These are phyloP conservation scores for Trametes gibbosa DNA, from an alignment of 768 basidiomycete genomes.

Conservation along the genomic window DNA sequence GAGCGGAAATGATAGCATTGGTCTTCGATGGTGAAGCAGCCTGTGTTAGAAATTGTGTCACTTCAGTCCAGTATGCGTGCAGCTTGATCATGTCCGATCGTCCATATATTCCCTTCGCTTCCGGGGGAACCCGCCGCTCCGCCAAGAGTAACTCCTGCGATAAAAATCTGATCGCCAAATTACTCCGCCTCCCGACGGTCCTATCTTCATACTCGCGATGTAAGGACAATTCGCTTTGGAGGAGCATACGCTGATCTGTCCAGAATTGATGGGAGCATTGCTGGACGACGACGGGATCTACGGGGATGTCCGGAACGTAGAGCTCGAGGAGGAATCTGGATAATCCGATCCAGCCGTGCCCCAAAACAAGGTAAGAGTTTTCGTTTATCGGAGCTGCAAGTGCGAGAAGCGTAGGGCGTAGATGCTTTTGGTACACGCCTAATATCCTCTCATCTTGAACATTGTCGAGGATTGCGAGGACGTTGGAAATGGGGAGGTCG, in stretches of 20 bases:
- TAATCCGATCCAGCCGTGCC: constrained; percentile 58
- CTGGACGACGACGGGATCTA: constrained; percentile 80
- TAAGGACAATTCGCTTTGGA: constrained; percentile 50
- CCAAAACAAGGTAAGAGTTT: constrained; percentile 26
- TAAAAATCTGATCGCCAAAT: constrained; percentile 48
- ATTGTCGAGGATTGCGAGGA: background rate
- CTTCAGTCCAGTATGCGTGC: constrained; percentile 70
- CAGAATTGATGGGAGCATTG: constrained; percentile 45
- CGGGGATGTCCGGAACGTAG: constrained; percentile 77
- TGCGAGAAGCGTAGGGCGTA: constrained; percentile 3
- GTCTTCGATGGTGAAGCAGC: constrained; percentile 49
- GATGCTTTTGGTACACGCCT: background rate
- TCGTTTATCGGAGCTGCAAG: background rate
- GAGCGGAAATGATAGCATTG: constrained; percentile 40
- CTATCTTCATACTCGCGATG: constrained; percentile 55
- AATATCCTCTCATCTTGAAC: constrained; percentile 4
- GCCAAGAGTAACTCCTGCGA: constrained; percentile 31
- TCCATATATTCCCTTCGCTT: constrained; percentile 28
- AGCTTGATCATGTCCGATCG: constrained; percentile 43
- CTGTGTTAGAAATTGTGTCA: constrained; percentile 70
- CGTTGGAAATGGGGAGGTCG: background rate
- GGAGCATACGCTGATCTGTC: constrained; percentile 36
- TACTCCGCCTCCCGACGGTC: constrained; percentile 54
- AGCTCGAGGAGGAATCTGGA: constrained; percentile 61
- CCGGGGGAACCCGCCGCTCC: constrained; percentile 27